A percentile compares a stretch with the other conserved stretches of the same genome.
Evolutionary conservation across 176 grass and related monocot genomes (phyloP).

Genomic region (Saccharum officinarum): DNA sequence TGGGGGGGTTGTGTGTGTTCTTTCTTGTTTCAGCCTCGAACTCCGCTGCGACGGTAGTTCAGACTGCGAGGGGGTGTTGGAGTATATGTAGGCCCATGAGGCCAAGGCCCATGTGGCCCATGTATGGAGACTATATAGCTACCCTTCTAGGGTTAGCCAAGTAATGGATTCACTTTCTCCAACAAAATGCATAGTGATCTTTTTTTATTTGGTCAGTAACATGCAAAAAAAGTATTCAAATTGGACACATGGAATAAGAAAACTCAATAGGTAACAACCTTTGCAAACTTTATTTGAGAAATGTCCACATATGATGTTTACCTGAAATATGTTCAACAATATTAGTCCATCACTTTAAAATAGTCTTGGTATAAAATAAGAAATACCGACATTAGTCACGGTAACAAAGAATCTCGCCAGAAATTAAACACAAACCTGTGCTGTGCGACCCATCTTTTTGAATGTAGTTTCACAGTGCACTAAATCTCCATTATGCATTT

Average conservation of each 20-base stretch:
- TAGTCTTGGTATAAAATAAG: not conserved
- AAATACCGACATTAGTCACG: not conserved
- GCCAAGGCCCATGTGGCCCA: too few species aligned
- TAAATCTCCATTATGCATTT: slow-evolving; percentile 82
- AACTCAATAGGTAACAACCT: slow-evolving; percentile 46
- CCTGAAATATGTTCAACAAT: slow-evolving; percentile 51
- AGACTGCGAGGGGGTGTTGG: too few species aligned
- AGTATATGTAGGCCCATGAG: too few species aligned
- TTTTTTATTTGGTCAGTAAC: not conserved
- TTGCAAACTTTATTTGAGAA: slow-evolving; percentile 72
- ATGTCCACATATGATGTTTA: slow-evolving; percentile 82
- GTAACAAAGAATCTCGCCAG: not conserved
- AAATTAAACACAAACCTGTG: slow-evolving; percentile 64
- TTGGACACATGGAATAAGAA: not conserved
- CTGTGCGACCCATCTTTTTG: slow-evolving; percentile 82
- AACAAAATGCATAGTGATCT: not conserved
- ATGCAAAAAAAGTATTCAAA: not conserved
- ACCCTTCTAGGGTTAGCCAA: too few species aligned
- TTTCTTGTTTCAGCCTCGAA: too few species aligned
- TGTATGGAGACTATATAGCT: too few species aligned
- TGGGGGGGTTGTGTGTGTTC: too few species aligned
- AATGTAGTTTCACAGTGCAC: slow-evolving; percentile 70
- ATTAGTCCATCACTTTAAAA: not conserved
- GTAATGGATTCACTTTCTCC: too few species aligned
- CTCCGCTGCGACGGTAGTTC: too few species aligned